Percentiles rank a stretch among this genome's conserved stretches.
These are phyloP conservation scores for Gossypium ekmanianum DNA, from an alignment of 345 rosid species.

Conservation along the genomic window DNA sequence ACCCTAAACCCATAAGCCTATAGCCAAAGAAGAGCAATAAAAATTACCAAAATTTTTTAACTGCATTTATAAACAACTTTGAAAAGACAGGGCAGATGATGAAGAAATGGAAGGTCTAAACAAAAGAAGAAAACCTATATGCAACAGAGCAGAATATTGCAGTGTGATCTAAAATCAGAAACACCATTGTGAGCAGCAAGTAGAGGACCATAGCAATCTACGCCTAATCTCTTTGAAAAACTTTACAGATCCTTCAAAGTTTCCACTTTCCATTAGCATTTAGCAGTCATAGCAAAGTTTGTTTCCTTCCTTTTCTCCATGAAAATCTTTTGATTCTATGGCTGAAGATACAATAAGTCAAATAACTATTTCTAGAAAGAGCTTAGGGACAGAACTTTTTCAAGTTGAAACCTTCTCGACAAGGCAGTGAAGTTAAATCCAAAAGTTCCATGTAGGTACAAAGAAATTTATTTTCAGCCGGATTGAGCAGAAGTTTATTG, in stretches of 20 bases:
- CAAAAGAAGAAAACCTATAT: neutral
- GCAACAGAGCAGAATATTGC: neutral
- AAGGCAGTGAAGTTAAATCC: neutral
- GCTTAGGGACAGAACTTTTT: neutral
- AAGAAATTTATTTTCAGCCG: neutral
- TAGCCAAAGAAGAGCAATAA: neutral
- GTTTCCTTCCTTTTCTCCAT: neutral
- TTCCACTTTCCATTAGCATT: neutral
- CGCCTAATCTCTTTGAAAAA: neutral
- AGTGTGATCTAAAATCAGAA: neutral
- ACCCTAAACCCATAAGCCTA: neutral
- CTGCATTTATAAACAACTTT: neutral
- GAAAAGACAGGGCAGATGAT: neutral
- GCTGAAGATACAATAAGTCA: neutral
- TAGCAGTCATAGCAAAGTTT: neutral
- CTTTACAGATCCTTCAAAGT: neutral
- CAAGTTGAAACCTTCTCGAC: neutral
- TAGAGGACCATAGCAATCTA: neutral
- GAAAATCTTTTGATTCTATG: neutral
- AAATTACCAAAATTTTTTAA: neutral
- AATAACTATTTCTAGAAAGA: neutral
- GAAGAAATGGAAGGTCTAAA: neutral
- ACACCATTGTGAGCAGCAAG: neutral
- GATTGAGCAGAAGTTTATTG: neutral
- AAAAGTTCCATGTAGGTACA: neutral